Evolutionary conservation across 108 stramenopile species (phyloP).

Genomic region (Poteriospumella lacustris): DNA sequence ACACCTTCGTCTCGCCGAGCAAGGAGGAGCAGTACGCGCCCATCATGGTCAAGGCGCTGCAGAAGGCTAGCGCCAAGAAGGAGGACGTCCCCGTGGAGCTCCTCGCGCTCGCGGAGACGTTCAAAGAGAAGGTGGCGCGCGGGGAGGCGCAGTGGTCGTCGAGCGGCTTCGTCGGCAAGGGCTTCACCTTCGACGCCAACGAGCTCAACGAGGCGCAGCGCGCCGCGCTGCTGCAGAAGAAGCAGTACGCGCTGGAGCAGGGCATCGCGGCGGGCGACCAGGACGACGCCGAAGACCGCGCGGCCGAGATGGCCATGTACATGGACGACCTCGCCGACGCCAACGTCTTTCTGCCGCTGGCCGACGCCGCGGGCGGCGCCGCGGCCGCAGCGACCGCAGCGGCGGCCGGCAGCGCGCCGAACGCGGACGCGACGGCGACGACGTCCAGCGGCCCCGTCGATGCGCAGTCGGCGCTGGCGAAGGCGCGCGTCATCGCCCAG

Average conservation of each 20-base stretch:
- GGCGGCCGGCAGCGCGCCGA: conserved; percentile 30
- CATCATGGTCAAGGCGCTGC: conserved; percentile 77
- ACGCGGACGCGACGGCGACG: conserved; percentile 37
- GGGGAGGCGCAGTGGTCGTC: conserved; percentile 85
- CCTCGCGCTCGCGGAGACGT: conserved; percentile 71
- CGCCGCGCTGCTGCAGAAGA: conserved; percentile 54
- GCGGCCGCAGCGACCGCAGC: conserved; percentile 31
- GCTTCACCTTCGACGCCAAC: conserved; percentile 86
- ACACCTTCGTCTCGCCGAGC: conserved; percentile 82
- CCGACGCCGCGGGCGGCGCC: conserved; percentile 17
- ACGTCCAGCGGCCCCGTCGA: conserved; percentile 25
- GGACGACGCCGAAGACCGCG: conserved; percentile 30
- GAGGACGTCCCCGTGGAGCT: conserved; percentile 78
- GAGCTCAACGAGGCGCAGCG: conserved; percentile 89
- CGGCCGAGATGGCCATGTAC: conserved; percentile 27
- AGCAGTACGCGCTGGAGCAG: conserved; percentile 64
- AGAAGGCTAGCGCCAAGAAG: conserved; percentile 75
- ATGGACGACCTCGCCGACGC: conserved; percentile 22
- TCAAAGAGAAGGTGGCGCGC: conserved; percentile 76
- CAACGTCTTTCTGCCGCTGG: background rate
- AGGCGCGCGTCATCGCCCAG: conserved; percentile 24
- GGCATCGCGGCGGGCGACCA: conserved; percentile 56
- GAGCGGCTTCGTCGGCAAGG: conserved; percentile 89
- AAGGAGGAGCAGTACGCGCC: conserved; percentile 94
- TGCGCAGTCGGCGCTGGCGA: conserved; percentile 13